Conservation (phyloP, 371 early-diverging fungal species). For the Mortierella sp. region DNA sequence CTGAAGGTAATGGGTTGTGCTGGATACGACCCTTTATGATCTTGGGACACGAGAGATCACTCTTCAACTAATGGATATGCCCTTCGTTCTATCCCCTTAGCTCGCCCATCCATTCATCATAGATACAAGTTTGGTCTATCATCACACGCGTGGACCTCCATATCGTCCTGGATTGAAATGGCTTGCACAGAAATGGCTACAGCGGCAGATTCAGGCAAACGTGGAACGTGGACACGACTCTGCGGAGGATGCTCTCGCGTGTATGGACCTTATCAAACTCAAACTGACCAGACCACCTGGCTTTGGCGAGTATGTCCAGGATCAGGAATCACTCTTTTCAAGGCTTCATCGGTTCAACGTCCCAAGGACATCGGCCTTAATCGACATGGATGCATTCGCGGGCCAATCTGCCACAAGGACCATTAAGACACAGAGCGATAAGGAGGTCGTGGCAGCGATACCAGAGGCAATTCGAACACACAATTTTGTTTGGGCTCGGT, state of each 20-base stretch:
- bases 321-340: constrained; percentile 62
- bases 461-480: constrained; percentile 36
- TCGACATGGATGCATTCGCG: constrained; percentile 55
- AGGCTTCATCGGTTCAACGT: constrained; percentile 58
- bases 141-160: constrained; percentile 70
- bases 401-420: constrained; percentile 31
- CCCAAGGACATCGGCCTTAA: constrained; percentile 55
- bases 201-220: constrained; percentile 69
- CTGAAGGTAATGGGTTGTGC: constrained; percentile 54
- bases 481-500: constrained; percentile 53
- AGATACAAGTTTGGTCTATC: constrained; percentile 78
- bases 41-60: too few species aligned
- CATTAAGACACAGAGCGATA: constrained; percentile 28
- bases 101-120: constrained; percentile 73
- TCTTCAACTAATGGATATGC: not conserved
- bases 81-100: constrained; percentile 48
- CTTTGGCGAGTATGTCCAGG: constrained; percentile 59
- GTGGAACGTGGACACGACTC: constrained; percentile 75
- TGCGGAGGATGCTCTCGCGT: constrained; percentile 79
- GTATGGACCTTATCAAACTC: constrained; percentile 75
- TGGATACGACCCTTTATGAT: not conserved
- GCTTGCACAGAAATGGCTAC: constrained; percentile 67
- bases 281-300: constrained; percentile 61
- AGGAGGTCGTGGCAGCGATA: constrained; percentile 44
- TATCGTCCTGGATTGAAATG: constrained; percentile 64